phyloP scores from a whole-genome alignment of 495 filamentous ascomycete species.

The Arthonia radiata region DNA sequence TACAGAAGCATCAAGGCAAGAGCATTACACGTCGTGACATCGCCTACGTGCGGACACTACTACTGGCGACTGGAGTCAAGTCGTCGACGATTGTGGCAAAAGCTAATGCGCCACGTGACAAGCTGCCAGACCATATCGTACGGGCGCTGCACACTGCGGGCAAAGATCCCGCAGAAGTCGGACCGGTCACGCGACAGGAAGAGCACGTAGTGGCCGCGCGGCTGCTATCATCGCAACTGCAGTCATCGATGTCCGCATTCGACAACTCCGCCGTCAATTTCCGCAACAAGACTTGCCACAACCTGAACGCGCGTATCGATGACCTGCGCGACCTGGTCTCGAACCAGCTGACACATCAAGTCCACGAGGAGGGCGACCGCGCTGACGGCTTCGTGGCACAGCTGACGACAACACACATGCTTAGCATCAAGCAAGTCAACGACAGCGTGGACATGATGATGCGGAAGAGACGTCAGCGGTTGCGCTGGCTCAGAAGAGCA shows the following conservation, averaged over 20 bases:
- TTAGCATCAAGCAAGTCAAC: constrained; percentile 50
- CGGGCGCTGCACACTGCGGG: constrained; percentile 16
- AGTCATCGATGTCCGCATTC: constrained; percentile 25
- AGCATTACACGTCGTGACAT: constrained; percentile 43
- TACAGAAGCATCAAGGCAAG: constrained; percentile 9
- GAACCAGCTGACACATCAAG: constrained; percentile 34
- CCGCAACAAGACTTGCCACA: constrained; percentile 17
- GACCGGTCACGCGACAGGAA: constrained; percentile 28
- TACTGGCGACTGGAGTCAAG: constrained; percentile 66
- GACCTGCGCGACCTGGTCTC: constrained; percentile 25
- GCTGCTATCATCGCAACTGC: constrained; percentile 30
- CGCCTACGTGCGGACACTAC: constrained; percentile 43
- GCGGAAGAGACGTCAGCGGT: constrained; percentile 35
- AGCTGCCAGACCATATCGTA: constrained; percentile 15
- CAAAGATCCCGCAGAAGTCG: constrained; percentile 12
- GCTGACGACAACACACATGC: constrained; percentile 44
- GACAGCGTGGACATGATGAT: constrained; percentile 58
- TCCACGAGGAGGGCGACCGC: constrained; percentile 41
- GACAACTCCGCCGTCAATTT: constrained; percentile 29
- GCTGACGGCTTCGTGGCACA: constrained; percentile 52
- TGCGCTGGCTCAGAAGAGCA: constrained; percentile 42
- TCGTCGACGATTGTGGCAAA: constrained; percentile 51
- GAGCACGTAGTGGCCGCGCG: constrained; percentile 47
- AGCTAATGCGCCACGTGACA: constrained; percentile 19
- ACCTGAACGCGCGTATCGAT: constrained; percentile 22